Evolutionary conservation across 192 early-diverging fungal genomes (phyloP).

Genomic region (Coemansia sp.): DNA sequence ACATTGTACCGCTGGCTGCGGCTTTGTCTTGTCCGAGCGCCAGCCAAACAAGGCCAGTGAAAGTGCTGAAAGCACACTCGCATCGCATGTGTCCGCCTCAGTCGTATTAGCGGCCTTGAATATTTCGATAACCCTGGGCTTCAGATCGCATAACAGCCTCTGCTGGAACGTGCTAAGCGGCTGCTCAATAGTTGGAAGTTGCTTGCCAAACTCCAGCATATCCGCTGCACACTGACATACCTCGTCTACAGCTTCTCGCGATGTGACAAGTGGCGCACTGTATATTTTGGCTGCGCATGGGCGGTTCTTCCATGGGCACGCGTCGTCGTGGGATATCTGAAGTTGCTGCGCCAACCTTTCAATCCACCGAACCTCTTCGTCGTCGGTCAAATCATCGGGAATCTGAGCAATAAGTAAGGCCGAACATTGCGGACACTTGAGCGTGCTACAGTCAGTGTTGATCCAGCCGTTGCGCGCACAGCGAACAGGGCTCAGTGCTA

Average conservation of each 20-base stretch:
- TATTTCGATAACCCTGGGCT: slow-evolving; percentile 1
- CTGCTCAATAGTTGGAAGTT: slow-evolving; percentile 22
- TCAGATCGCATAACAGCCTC: slow-evolving; percentile 27
- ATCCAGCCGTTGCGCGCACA: slow-evolving; percentile 54
- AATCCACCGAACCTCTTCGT: slow-evolving; percentile 41
- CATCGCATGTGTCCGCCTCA: background rate
- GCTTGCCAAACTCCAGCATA: slow-evolving; percentile 18
- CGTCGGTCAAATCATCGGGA: slow-evolving; percentile 34
- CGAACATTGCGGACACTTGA: slow-evolving; percentile 41
- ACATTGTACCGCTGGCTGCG: slow-evolving; percentile 38
- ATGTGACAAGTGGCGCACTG: slow-evolving; percentile 34
- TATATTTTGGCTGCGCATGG: slow-evolving; percentile 35
- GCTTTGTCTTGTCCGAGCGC: slow-evolving; percentile 22
- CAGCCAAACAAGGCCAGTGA: slow-evolving; percentile 49
- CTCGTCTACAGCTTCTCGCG: slow-evolving; percentile 33
- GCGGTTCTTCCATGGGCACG: slow-evolving; percentile 44
- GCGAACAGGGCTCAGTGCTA: slow-evolving; percentile 36
- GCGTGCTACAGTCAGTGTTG: slow-evolving; percentile 46
- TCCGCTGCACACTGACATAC: slow-evolving; percentile 36
- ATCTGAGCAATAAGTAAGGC: slow-evolving; percentile 46
- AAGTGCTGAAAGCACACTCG: slow-evolving; percentile 18
- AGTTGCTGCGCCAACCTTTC: slow-evolving; percentile 38
- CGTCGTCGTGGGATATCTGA: slow-evolving; percentile 37
- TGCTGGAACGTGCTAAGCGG: slow-evolving; percentile 48
- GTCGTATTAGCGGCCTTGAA: background rate